These are phyloP conservation scores for Ophiocordyceps polyrhachis-furcata DNA, from an alignment of 2,329 filamentous ascomycete species.

Conservation along the genomic window DNA sequence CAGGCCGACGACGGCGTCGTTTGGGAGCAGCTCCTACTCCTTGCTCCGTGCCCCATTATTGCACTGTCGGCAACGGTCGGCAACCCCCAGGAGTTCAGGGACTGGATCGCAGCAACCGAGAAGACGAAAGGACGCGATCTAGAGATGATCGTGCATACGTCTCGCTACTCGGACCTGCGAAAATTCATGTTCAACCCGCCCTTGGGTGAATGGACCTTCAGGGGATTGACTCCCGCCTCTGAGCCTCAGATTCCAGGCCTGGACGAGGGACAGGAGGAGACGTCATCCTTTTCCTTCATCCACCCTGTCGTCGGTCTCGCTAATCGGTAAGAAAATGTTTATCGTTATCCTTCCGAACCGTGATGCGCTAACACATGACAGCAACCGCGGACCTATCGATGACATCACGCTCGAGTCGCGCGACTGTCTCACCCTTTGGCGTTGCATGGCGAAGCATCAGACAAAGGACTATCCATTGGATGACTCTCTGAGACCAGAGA, in stretches of 20 bases:
- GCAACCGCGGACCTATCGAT: slow-evolving; percentile 40
- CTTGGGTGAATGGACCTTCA: slow-evolving; percentile 27
- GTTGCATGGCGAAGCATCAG: slow-evolving; percentile 39
- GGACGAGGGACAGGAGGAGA: slow-evolving; percentile 21
- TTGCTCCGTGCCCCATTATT: slow-evolving; percentile 60
- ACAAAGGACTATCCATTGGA: slow-evolving; percentile 30
- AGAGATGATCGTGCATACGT: slow-evolving; percentile 47
- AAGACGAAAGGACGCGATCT: slow-evolving; percentile 42
- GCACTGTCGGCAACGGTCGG: slow-evolving; percentile 66
- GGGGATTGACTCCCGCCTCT: slow-evolving; percentile 25
- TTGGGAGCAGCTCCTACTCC: slow-evolving; percentile 60
- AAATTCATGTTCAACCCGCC: slow-evolving; percentile 46
- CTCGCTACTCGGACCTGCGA: slow-evolving; percentile 60
- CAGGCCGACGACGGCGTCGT: slow-evolving; percentile 57
- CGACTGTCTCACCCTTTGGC: slow-evolving; percentile 50
- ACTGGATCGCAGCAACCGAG: slow-evolving; percentile 49
- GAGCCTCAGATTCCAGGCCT: slow-evolving; percentile 25
- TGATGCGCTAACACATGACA: slow-evolving; percentile 3
- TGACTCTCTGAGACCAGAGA: slow-evolving; percentile 26
- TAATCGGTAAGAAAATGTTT: slow-evolving; percentile 25
- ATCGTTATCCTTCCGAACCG: neutral
- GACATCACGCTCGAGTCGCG: slow-evolving; percentile 53
- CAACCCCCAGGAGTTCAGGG: slow-evolving; percentile 50
- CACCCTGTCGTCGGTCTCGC: slow-evolving; percentile 48
- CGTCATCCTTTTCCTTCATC: slow-evolving; percentile 35